phyloP scores from a whole-genome alignment of 2,329 filamentous ascomycete genomes.

The Alternaria sp. region DNA sequence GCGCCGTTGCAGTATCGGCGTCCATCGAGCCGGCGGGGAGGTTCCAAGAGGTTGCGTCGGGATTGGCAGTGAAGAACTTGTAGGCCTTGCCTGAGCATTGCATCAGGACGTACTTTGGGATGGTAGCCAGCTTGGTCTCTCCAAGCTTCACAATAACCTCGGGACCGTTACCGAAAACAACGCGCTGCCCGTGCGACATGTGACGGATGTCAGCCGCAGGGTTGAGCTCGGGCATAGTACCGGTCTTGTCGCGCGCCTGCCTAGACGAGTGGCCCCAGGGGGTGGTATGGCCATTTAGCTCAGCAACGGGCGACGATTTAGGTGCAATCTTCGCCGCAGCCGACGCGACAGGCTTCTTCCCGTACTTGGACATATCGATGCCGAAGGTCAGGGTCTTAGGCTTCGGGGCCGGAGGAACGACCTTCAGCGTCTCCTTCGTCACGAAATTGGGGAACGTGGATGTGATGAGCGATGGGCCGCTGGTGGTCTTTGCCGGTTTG shows the following conservation, averaged over 20 bases:
- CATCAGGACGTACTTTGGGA: conserved; percentile 38
- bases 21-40: conserved; percentile 27
- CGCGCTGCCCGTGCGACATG: conserved; percentile 28
- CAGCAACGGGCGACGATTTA: neutral
- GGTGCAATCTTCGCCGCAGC: neutral
- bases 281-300: neutral
- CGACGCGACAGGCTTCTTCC: conserved; percentile 14
- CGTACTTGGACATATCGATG: conserved; percentile 29
- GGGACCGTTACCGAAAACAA: conserved; percentile 27
- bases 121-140: conserved; percentile 7
- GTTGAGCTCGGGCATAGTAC: conserved; percentile 16
- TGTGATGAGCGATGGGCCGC: neutral
- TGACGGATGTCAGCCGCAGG: conserved; percentile 26
- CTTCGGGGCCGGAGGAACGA: conserved; percentile 21
- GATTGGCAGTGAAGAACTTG: conserved; percentile 26
- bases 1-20: conserved; percentile 15
- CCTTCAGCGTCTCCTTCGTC: conserved; percentile 28
- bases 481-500: neutral
- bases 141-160: conserved; percentile 29
- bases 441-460: conserved; percentile 18
- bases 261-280: neutral
- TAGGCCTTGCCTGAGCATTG: conserved; percentile 32
- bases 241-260: conserved; percentile 5
- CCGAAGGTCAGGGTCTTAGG: conserved; percentile 29
- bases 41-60: conserved; percentile 15